Evolutionary conservation across 106 monocot species (phyloP), one percentile per base, ranked within the genome.

Genomic region (Apostasia ramifera): DNA sequence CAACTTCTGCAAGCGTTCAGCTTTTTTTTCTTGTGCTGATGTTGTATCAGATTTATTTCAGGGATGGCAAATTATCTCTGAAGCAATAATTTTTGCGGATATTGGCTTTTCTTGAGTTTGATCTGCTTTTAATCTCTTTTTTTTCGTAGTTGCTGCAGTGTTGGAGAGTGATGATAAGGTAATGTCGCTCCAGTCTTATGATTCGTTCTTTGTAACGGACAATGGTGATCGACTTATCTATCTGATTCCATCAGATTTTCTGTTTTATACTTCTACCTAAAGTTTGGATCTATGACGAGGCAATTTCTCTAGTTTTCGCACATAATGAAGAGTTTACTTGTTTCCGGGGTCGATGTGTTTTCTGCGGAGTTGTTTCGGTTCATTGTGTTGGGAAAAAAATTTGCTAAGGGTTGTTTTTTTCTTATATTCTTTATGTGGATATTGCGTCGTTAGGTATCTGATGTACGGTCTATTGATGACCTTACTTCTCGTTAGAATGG

Each of bases 141-240:
- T n/a, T n/a, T 8, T 40, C n/a, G n/a, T n/a, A n/a, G n/a, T n/a
- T n/a, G n/a, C n/a, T n/a, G n/a, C n/a, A n/a, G n/a, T n/a, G n/a
- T n/a, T 13, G 1, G 8, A 44, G 44, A 26, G 44, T 65, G 65
- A 65, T 65, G 65, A 65, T 1, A 65, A 46, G 2, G 37, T 15
- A 7, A 65, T 65, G 65, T 65, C 65, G 65, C 65, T 48, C 65
- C 65, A 65, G 65, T 65, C 65, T 48, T 65, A 65, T n/a, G 13
- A 37, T 65, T 65, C 26, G 65, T 48, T 65, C 65, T 48, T 48
- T 47, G 6, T 46, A 65, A 48, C 65, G 48, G 7, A 65, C 65
- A 48, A 11, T 65, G 65, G 26, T 49, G 65, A 65, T 65, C 65
- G 65, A 48, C 65, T 15, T 48, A 45, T 65, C 15, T 65, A 48